Evolutionary conservation across 352 stramenopile species (phyloP), one percentile per base, ranked within the genome.

Genomic region (Phytophthora sp.): DNA sequence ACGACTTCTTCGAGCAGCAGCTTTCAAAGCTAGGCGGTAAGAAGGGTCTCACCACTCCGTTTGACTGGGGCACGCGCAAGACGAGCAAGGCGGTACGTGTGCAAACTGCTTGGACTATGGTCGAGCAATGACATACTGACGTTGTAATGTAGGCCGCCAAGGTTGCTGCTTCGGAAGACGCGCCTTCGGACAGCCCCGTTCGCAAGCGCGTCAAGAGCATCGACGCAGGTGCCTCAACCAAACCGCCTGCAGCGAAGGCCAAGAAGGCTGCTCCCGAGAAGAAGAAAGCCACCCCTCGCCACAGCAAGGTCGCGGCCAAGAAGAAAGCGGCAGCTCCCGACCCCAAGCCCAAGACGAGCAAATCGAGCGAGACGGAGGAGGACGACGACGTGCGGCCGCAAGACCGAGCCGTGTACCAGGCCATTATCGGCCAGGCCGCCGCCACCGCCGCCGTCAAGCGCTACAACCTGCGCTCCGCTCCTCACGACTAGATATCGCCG

Each of bases 1-100:
- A 95, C 45, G 83, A 82, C 7, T 91, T 84, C 34, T 92, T 87
- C 37, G 46, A 43, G 4, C 59, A 78, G 32, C 66, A 87, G 31
- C 72, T 91, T 17, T 53, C 65, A n/a, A 84, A 81, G 24, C 56
- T 94, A 13, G 72, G 67, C 32, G 81, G 76, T 13, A 72, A 73
- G 10, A 78, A 76, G 45, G 56, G 67, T 5, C 58, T 75, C 6
- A 71, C 50, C 1, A 65, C 72, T 2, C 63, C 79, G 5, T 91
- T 85, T 24, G 50, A 79, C 9, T 91, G 80, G 77, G 75, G 75
- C 23, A 46, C 41, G 2, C 45, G 35, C 39, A 69, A 56, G 63
- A 72, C 54, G 24, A 70, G 48, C 52, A 55, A 66, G 57, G 23
- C 53, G 59, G 69, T 74, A 32, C n/a, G 54, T 48, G 3, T 51